Evolutionary conservation across 768 basidiomycete species (phyloP), one percentile per base, ranked within the genome.

Genomic region (Agaricus blazei): DNA sequence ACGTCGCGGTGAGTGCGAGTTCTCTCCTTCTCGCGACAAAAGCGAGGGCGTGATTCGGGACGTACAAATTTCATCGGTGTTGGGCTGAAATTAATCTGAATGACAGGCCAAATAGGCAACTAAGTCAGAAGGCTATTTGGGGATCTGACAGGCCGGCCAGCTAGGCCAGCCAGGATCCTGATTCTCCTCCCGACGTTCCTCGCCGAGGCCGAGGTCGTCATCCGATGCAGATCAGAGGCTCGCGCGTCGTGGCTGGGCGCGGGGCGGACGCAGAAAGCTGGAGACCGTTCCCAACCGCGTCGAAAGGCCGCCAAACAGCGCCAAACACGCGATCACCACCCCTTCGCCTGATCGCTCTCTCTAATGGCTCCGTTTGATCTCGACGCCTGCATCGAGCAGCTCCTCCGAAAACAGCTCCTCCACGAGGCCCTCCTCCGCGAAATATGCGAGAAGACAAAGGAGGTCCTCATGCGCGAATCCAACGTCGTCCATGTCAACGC

Each of bases 371-470:
- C 90, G 66, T 96, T 98, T 78, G 92, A 98, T 79, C 87, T 98
- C 67, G 94, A 98, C 78, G 92, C 91, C 58, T 98, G 94, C 71
- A 98, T 98, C 66, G 76, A 88, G 64, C 90, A 94, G 65, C 77
- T 96, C 53, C 82, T 93, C 34, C 80, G 86, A 51, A 97, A 97
- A 75, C 94, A 97, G 61, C 84, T 99, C 12, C 77, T 99, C 4
- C 95, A 95, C 63, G 96, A 98, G 73, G 89, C 93, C 1, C 79
- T 98, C 27, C 71, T 99, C 43, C 87, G 94, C 49, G 96, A 99
- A 78, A 98, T 99, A 81, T 98, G 97, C 78, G 96, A 97, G 67
- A 98, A 98, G 75, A 97, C 96, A 14, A 99, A 98, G 68, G 97
- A 99, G 68, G 93, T 99, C 0, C 85, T 99, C 55, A 98, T 98